phyloP scores from a whole-genome alignment of 2,329 filamentous ascomycete genomes.

The Pseudopyrenochaeta lycopersici region DNA sequence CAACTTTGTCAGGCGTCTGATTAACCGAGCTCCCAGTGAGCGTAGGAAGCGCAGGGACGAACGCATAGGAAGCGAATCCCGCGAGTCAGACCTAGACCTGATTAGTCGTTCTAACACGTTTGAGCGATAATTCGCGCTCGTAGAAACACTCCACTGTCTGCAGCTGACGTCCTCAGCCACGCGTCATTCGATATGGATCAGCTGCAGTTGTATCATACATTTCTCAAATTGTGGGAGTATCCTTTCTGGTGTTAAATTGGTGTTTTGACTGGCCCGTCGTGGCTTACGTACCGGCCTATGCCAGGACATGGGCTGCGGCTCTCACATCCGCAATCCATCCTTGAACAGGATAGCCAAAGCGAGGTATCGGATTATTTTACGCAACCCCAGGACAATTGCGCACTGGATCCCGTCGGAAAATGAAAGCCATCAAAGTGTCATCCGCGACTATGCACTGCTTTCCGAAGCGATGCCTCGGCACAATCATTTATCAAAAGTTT shows the following conservation, averaged over 20 bases:
- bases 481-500: conserved; percentile 19
- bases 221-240: conserved; percentile 29
- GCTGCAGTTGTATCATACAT: conserved; percentile 25
- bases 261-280: conserved; percentile 12
- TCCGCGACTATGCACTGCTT: background rate
- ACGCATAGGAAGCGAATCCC: conserved; percentile 41
- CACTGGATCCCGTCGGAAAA: conserved; percentile 9
- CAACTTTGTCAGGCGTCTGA: conserved; percentile 53
- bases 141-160: conserved; percentile 21
- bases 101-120: conserved; percentile 49
- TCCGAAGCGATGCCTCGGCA: conserved; percentile 14
- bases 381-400: conserved; percentile 7
- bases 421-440: background rate
- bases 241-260: conserved; percentile 19
- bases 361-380: conserved; percentile 11
- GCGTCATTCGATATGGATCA: conserved; percentile 21
- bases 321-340: conserved; percentile 13
- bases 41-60: conserved; percentile 49
- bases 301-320: conserved; percentile 18
- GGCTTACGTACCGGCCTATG: conserved; percentile 9
- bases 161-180: conserved; percentile 28
- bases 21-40: conserved; percentile 55
- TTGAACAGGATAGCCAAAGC: conserved; percentile 14
- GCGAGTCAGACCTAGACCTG: conserved; percentile 39
- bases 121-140: conserved; percentile 36